Conservation (phyloP, 352 stramenopile genomes). For the Globisporangium lucens region DNA sequence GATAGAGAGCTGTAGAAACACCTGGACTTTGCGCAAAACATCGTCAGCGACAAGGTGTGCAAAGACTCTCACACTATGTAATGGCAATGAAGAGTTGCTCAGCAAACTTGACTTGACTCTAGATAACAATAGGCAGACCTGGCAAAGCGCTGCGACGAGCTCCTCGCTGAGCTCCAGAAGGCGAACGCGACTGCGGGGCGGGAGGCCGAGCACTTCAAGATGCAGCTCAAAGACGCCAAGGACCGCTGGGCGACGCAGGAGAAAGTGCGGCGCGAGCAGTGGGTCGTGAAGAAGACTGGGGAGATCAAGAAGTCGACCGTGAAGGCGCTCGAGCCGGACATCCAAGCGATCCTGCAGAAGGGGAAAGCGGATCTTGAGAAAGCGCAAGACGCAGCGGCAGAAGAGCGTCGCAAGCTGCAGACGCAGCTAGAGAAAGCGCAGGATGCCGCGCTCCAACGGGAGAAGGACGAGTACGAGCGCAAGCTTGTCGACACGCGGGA, state of each 20-base stretch:
- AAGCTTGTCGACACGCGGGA: slow-evolving; percentile 69
- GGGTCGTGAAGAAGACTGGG: slow-evolving; percentile 81
- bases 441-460: slow-evolving; percentile 40
- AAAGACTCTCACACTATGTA: neutral
- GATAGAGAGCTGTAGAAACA: slow-evolving; percentile 81
- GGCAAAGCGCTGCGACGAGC: slow-evolving; percentile 68
- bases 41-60: slow-evolving; percentile 73
- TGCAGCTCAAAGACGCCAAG: slow-evolving; percentile 78
- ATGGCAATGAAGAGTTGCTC: neutral
- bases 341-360: slow-evolving; percentile 76
- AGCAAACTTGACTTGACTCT: slow-evolving; percentile 3
- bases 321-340: slow-evolving; percentile 72
- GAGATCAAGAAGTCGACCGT: slow-evolving; percentile 86
- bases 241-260: slow-evolving; percentile 68
- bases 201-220: slow-evolving; percentile 61
- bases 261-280: slow-evolving; percentile 69
- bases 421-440: slow-evolving; percentile 58
- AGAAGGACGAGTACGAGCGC: slow-evolving; percentile 70
- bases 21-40: slow-evolving; percentile 73
- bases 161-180: slow-evolving; percentile 69
- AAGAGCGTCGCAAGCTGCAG: slow-evolving; percentile 58
- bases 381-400: slow-evolving; percentile 42
- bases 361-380: slow-evolving; percentile 71
- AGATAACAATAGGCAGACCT: slow-evolving; percentile 36
- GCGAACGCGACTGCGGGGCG: slow-evolving; percentile 30